Base-by-base conservation (phyloP, 2,329 filamentous ascomycete genomes). In the Aureobasidium sp. region DNA sequence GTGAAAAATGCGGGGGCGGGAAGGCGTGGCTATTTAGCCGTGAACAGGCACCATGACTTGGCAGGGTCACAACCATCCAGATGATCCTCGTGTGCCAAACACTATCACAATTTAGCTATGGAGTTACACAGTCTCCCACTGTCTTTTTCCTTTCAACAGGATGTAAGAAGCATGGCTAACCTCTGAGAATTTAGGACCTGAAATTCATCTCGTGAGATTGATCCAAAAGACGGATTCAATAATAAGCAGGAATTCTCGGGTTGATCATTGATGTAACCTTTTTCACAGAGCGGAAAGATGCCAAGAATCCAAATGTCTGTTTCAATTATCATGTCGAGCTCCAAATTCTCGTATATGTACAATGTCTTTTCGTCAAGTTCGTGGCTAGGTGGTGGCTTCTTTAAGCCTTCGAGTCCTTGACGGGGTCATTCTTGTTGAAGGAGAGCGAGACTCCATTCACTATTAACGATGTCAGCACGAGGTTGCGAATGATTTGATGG, bases 371-470 rank as follows among this genome's bases (percentile, higher is more conserved):
- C 51, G 29, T 55, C 37, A 55, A 10, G 5, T 31, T 55, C 51
- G 38, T 55, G 45, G 53, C 40, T 8, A 25, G 2, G 21, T 35
- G 3, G 25, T 11, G 53, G 4, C 25, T 31, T 23, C 17, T 23
- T 10, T 31, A 57, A 8, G 53, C 53, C 53, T 57, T 57, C 4
- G 53, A 57, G 38, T 57, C 53, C 29, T 73, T 69, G 15, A 72
- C 76, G 37, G 78, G 75, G 67, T 83, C 81, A 64, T 89, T 86
- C 51, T 89, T 80, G 1, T 80, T 81, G 71, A 99, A 97, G 67
- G 85, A 94, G 75, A 97, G 78, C 71, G 89, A 95, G 57, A 97
- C 77, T 69, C 90, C 94, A 72, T 97, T 99, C 61, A 99, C 53
- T 45, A 2, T 35, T 3, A n/a, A 11, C 1, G 9, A 19, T 2